Evolutionary conservation across 176 grass and related monocot species (phyloP).

Genomic region (Lolium multiflorum): DNA sequence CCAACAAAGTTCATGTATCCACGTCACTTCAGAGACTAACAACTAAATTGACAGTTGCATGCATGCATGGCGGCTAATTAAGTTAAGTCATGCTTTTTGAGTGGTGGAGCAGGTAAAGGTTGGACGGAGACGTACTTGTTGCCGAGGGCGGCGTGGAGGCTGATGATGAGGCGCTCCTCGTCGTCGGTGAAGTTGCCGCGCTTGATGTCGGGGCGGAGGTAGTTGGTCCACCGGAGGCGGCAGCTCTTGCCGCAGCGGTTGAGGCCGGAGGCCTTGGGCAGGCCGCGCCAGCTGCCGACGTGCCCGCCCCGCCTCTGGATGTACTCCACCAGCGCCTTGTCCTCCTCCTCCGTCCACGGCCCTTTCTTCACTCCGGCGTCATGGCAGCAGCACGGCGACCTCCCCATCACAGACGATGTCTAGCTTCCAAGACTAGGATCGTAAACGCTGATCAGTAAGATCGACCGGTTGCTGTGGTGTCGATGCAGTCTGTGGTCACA

Average conservation of each 20-base stretch:
- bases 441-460: neutral
- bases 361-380: conserved; percentile 59
- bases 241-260: conserved; percentile 88
- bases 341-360: conserved; percentile 82
- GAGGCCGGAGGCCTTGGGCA: conserved; percentile 59
- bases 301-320: conserved; percentile 54
- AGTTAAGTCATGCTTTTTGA: neutral
- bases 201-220: conserved; percentile 90
- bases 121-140: conserved; percentile 60
- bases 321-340: conserved; percentile 54
- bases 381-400: conserved; percentile 68
- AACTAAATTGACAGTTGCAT: neutral
- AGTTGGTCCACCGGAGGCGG: conserved; percentile 84
- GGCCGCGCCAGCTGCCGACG: conserved; percentile 60
- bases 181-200: conserved; percentile 75
- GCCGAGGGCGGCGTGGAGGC: conserved; percentile 65
- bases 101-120: neutral
- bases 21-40: neutral
- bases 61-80: neutral
- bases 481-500: neutral
- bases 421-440: too few relatives aligned
- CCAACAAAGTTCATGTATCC: neutral
- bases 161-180: conserved; percentile 74
- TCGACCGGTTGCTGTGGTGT: neutral
- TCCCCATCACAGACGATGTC: conserved; percentile 45